Base-by-base conservation (phyloP, 805 yeast species). In the Teunomyces barrocoloradensis region DNA sequence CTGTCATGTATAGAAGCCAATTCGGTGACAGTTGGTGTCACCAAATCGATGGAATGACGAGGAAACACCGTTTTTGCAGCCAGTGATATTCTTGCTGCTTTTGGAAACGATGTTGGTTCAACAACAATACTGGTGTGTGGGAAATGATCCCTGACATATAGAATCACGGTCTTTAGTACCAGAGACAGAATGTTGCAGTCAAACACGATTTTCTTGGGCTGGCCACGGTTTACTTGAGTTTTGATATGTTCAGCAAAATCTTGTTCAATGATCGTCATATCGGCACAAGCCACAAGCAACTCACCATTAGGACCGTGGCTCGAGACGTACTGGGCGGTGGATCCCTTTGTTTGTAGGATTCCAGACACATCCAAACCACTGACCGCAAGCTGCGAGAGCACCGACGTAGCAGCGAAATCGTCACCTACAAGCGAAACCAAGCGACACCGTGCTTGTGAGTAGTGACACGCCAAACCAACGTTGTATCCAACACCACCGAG, bases 401-500 rank as follows among this genome's bases (percentile, higher is more conserved):
- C 63, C 2, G 71, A 51, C 9, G 60, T 53, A 0, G 87, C 89
- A 3, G 79, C 71, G 7, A 66, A 47, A 52, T 86, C 92, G n/a
- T 73, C 58, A 2, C 88, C 89, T 5, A 88, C 71, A 4, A 77
- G 72, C 0, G 90, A 80, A 0, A 89, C 64, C 28, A 88, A 71
- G 18, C 77, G 66, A 1, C 69, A 54, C 43, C 51, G 60, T n/a
- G 44, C 34, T 5, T 48, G 33, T 5, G 54, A 50, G 49, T 72
- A 77, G 15, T 64, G 57, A 3, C 85, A 71, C 0, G 94, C 92
- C n/a, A 78, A 57, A 0, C 88, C 82, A 12, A 89, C 82, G 56
- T 90, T 89, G 61, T 78, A 83, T 0, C 89, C 97, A 2, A 89
- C 96, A 1, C 96, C 97, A 1, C 96, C 97, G 6, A 88, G 61